Evolutionary conservation across 2,329 filamentous ascomycete species (phyloP).

Genomic region (Fusarium sp.): DNA sequence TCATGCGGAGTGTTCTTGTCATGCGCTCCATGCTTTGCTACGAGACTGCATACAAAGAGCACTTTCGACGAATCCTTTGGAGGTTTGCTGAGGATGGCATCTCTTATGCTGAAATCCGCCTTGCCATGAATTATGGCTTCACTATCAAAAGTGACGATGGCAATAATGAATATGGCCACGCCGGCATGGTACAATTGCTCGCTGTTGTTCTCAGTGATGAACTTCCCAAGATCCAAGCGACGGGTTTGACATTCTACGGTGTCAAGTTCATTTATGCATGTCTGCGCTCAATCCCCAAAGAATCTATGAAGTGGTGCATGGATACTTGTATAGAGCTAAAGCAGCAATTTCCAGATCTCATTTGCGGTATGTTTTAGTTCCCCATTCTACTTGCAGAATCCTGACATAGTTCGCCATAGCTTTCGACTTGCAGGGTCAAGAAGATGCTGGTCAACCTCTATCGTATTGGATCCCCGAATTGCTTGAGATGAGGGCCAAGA

Average conservation of each 20-base stretch:
- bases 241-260: background rate
- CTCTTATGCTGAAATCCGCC: background rate
- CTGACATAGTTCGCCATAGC: background rate
- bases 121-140: background rate
- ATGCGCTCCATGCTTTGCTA: background rate
- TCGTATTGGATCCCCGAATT: background rate
- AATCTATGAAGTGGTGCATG: background rate
- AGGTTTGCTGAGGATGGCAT: background rate
- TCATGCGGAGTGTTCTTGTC: background rate
- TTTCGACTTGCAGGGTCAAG: background rate
- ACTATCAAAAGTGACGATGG: background rate
- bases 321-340: background rate
- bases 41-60: background rate
- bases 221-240: background rate
- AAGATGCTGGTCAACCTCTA: background rate
- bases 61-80: background rate
- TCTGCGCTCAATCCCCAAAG: background rate
- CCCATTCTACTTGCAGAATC: fast-evolving
- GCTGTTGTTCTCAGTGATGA: background rate
- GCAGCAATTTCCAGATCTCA: background rate
- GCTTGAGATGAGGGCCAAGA: background rate
- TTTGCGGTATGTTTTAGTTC: background rate
- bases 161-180: background rate
- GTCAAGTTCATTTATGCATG: background rate
- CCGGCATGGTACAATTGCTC: background rate